Conservation (phyloP, 805 yeast genomes). For the Suhomyces pyralidae region DNA sequence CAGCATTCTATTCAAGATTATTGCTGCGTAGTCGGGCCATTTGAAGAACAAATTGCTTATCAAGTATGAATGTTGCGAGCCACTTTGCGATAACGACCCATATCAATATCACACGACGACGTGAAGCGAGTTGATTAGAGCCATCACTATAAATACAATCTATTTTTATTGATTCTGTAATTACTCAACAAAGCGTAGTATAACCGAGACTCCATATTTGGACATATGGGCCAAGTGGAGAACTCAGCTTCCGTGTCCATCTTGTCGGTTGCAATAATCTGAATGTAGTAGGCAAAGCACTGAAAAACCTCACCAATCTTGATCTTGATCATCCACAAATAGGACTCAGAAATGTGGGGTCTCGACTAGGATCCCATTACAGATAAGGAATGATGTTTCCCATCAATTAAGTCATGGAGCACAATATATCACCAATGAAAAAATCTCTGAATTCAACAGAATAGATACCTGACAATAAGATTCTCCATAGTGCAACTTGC, state of each 20-base stretch:
- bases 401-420: conserved; percentile 84
- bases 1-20: conserved; percentile 66
- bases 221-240: conserved; percentile 90
- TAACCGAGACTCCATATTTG: conserved; percentile 68
- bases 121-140: conserved; percentile 69
- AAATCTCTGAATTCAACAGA: conserved; percentile 96
- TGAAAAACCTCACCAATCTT: conserved; percentile 73
- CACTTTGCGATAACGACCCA: conserved; percentile 86
- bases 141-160: conserved; percentile 70
- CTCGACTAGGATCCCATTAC: conserved; percentile 63
- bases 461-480: conserved; percentile 77
- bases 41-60: conserved; percentile 70
- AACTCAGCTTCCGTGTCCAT: conserved; percentile 89
- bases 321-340: conserved; percentile 79
- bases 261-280: conserved; percentile 87
- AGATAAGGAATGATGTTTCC: conserved; percentile 84
- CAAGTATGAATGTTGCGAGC: conserved; percentile 53
- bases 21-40: conserved; percentile 65
- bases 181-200: conserved; percentile 74
- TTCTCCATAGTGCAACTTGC: conserved; percentile 64
- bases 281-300: conserved; percentile 85
- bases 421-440: conserved; percentile 86
- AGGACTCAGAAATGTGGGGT: conserved; percentile 18
- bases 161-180: conserved; percentile 58
- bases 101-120: conserved; percentile 81